Percentiles rank a stretch among this genome's conserved stretches.
phyloP scores from a whole-genome alignment of 345 rosid genomes.

The Eucalyptus sideroxylon region DNA sequence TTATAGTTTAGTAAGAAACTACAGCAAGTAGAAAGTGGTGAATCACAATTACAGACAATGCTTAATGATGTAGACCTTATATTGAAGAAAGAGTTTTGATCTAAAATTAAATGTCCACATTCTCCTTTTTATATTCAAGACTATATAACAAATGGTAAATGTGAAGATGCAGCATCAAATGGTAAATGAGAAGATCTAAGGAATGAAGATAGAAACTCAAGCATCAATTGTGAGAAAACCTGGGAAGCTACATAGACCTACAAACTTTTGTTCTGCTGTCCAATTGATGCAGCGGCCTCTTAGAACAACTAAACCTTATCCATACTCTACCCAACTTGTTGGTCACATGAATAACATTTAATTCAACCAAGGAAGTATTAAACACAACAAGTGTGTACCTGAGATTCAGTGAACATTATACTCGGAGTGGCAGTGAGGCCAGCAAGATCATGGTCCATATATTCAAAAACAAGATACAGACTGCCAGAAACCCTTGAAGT shows the following conservation, averaged over 20 bases:
- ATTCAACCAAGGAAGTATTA: background rate
- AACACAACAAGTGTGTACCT: constrained; percentile 11
- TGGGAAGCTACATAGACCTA: background rate
- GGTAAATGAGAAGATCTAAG: background rate
- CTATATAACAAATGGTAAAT: background rate
- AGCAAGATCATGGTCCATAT: constrained; percentile 59
- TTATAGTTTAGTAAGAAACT: background rate
- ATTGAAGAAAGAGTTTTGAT: background rate
- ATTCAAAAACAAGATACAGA: constrained; percentile 44
- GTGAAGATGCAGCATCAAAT: background rate
- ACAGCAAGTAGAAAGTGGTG: background rate
- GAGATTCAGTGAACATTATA: constrained; percentile 30
- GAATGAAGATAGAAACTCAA: background rate
- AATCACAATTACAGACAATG: background rate
- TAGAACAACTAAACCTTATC: background rate
- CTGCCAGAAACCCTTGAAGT: constrained; percentile 38
- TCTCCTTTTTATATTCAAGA: background rate
- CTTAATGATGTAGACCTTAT: background rate
- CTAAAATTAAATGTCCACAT: background rate
- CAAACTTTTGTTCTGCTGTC: background rate
- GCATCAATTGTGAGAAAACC: background rate
- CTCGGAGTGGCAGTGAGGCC: constrained; percentile 39
- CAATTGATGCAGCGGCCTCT: background rate
- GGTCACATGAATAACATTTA: background rate
- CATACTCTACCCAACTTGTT: background rate